Evolutionary conservation across 768 basidiomycete genomes (phyloP).

Genomic region (Rubroboletus pulcherrimus): DNA sequence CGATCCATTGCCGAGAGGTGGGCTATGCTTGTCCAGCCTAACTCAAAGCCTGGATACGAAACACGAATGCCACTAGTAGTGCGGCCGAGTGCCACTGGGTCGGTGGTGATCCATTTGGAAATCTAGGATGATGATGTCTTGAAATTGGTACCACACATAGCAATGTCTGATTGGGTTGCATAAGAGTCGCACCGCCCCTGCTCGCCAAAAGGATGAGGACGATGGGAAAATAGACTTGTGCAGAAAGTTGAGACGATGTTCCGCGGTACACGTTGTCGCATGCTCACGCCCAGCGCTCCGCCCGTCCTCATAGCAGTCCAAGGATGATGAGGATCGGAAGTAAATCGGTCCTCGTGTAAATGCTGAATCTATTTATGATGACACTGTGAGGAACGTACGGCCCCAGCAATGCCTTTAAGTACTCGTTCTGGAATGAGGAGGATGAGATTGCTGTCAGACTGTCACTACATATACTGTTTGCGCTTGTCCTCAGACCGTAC

Average conservation of each 20-base stretch:
- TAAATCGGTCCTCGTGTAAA: not conserved
- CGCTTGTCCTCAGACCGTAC: no score
- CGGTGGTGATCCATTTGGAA: not conserved
- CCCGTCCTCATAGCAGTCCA: not conserved
- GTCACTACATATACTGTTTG: no score
- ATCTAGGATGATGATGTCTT: constrained; percentile 7
- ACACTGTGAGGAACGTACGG: not conserved
- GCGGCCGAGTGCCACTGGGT: no score
- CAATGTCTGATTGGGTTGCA: no score
- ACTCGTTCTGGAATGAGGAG: no score
- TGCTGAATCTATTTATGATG: not conserved
- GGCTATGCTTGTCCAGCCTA: not conserved
- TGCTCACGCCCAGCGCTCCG: not conserved
- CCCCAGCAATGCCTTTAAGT: no score
- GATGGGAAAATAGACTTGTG: constrained; percentile 3
- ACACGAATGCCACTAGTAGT: no score
- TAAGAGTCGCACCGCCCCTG: not conserved
- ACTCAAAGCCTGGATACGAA: no score
- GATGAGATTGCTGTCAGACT: no score
- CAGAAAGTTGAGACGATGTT: not conserved
- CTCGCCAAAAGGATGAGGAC: not conserved
- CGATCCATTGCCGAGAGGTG: not conserved
- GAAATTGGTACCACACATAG: not conserved
- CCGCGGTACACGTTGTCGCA: not conserved
- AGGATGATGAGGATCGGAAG: constrained; percentile 4